Percentiles rank a stretch among this genome's conserved stretches.
phyloP scores from a whole-genome alignment of 352 stramenopile genomes.

The Phytophthora citricola region DNA sequence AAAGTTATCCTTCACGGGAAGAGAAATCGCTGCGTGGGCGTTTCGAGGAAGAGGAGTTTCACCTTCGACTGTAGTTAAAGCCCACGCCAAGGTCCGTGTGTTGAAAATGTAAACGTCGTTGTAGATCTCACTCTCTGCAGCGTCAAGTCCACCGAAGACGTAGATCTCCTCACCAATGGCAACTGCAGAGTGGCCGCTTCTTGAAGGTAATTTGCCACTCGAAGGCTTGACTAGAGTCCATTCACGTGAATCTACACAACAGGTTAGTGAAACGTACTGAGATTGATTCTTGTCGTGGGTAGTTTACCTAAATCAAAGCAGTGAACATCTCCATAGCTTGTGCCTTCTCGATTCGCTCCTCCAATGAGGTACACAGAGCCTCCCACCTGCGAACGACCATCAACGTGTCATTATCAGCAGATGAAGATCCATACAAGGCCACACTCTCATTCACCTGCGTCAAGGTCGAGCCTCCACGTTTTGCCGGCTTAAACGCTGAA shows the following conservation, averaged over 20 bases:
- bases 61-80: slow-evolving; percentile 35
- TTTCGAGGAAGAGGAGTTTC: slow-evolving; percentile 56
- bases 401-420: slow-evolving; percentile 1
- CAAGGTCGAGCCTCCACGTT: slow-evolving; percentile 60
- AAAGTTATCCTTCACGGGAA: slow-evolving; percentile 20
- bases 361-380: slow-evolving; percentile 66
- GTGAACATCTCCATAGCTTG: slow-evolving; percentile 64
- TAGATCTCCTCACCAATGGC: slow-evolving; percentile 48
- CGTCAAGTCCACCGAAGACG: slow-evolving; percentile 74
- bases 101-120: slow-evolving; percentile 66
- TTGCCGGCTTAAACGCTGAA: slow-evolving; percentile 20
- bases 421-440: not conserved
- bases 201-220: slow-evolving; percentile 38
- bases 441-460: slow-evolving; percentile 37
- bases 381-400: slow-evolving; percentile 18
- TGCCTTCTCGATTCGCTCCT: slow-evolving; percentile 58
- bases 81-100: slow-evolving; percentile 47
- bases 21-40: slow-evolving; percentile 56
- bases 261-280: not conserved
- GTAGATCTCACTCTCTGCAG: slow-evolving; percentile 48
- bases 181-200: slow-evolving; percentile 71
- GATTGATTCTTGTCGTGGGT: not conserved
- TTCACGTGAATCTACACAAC: slow-evolving; percentile 5
- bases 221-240: slow-evolving; percentile 36
- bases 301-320: slow-evolving; percentile 56